Evolutionary conservation across 139 green algal species (phyloP).

Genomic region (Tetratostichococcus sp.): DNA sequence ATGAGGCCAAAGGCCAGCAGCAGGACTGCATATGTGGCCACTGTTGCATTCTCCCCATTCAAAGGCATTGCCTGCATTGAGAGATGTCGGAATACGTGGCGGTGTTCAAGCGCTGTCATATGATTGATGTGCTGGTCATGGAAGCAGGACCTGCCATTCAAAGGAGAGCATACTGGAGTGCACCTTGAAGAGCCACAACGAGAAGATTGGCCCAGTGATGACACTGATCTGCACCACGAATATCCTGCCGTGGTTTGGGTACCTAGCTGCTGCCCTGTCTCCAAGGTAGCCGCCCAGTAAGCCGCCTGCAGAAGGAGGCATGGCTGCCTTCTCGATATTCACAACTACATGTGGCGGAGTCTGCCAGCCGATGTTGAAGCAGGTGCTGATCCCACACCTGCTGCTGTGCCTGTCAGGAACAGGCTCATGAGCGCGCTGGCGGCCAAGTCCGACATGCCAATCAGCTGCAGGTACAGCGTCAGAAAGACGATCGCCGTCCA

Average conservation of each 20-base stretch:
- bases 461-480: constrained; percentile 63
- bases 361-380: too few species aligned
- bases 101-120: too few species aligned
- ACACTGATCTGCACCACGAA: constrained; percentile 46
- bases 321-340: too few species aligned
- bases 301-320: constrained; percentile 14
- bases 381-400: background rate
- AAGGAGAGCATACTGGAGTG: too few species aligned
- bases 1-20: constrained; percentile 34
- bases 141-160: background rate
- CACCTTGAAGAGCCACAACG: constrained; percentile 30
- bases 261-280: constrained; percentile 28
- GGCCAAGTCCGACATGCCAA: constrained; percentile 47
- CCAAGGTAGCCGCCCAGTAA: constrained; percentile 42
- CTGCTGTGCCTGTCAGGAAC: constrained; percentile 36
- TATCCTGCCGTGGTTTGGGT: constrained; percentile 41
- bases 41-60: background rate
- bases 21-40: constrained; percentile 22
- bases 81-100: too few species aligned
- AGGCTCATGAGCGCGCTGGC: constrained; percentile 27
- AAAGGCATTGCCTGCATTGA: constrained; percentile 12
- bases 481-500: constrained; percentile 55
- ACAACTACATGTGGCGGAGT: too few species aligned
- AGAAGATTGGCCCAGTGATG: constrained; percentile 32
- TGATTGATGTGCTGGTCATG: too few species aligned